Conservation (phyloP, 2,329 filamentous ascomycete species). For the Herpotrichia juniperi region DNA sequence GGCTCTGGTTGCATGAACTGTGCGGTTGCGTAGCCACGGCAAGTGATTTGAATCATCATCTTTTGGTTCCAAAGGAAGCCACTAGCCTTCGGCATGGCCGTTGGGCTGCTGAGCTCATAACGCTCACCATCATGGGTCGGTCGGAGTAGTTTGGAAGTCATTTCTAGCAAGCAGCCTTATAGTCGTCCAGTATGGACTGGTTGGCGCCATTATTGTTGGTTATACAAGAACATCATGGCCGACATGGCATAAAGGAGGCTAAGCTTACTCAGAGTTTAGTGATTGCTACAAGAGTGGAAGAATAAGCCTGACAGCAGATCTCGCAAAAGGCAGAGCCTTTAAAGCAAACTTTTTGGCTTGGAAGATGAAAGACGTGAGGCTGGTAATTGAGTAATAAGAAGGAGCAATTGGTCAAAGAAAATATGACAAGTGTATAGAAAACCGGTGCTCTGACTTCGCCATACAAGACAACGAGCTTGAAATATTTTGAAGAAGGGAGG, state of each 20-base stretch:
- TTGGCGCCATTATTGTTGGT: conserved; percentile 28
- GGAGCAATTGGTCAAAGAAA: neutral
- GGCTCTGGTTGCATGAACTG: conserved; percentile 68
- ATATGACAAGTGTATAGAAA: neutral
- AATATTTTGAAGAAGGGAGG: neutral
- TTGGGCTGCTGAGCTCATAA: conserved; percentile 63
- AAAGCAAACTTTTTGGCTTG: neutral
- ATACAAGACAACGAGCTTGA: neutral
- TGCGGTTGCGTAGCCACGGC: conserved; percentile 63
- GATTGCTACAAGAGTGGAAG: conserved; percentile 17
- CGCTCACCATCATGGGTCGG: conserved; percentile 57
- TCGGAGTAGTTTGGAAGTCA: conserved; percentile 34
- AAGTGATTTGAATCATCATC: conserved; percentile 67
- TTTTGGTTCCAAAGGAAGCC: conserved; percentile 66
- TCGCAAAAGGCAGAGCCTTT: neutral
- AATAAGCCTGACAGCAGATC: conserved; percentile 7
- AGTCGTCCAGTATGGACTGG: conserved; percentile 17
- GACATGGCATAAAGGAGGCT: conserved; percentile 25
- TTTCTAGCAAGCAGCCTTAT: conserved; percentile 9
- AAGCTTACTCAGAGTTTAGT: conserved; percentile 37
- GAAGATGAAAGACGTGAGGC: neutral
- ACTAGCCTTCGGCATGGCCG: conserved; percentile 61
- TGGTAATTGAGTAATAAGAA: neutral
- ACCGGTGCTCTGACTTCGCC: neutral
- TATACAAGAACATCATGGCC: conserved; percentile 25